These are phyloP conservation scores for Didymella exigua DNA, from an alignment of 2,329 filamentous ascomycete species.

Conservation along the genomic window DNA sequence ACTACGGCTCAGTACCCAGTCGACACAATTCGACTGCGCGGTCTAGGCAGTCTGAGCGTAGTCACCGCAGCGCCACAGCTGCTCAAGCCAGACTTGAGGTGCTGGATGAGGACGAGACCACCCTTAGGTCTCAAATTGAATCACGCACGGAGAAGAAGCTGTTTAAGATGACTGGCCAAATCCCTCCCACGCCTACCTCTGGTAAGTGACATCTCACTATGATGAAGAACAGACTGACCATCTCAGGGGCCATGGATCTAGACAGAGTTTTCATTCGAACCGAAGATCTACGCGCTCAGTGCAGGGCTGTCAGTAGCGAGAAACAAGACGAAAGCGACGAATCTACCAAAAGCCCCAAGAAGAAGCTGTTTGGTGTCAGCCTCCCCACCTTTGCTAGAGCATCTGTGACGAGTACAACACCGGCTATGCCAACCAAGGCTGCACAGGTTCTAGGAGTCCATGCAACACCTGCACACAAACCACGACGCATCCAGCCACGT, in stretches of 20 bases:
- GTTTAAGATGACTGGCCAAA: conserved; percentile 42
- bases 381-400: conserved; percentile 34
- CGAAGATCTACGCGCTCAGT: conserved; percentile 30
- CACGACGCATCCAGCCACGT: conserved; percentile 20
- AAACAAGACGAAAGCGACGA: conserved; percentile 16
- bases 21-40: conserved; percentile 26
- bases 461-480: neutral
- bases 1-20: conserved; percentile 22
- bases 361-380: conserved; percentile 47
- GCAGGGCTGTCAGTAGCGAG: conserved; percentile 22
- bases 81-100: conserved; percentile 24
- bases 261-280: conserved; percentile 25
- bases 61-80: conserved; percentile 20
- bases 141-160: conserved; percentile 44
- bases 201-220: conserved; percentile 19
- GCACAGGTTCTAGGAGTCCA: conserved; percentile 43
- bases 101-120: conserved; percentile 40
- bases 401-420: conserved; percentile 10
- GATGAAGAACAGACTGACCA: neutral
- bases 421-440: conserved; percentile 33
- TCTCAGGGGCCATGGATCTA: conserved; percentile 8
- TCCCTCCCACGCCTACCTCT: conserved; percentile 29
- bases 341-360: conserved; percentile 48
- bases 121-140: conserved; percentile 50
- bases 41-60: conserved; percentile 33